Percentiles rank a stretch among this genome's conserved stretches.
Evolutionary conservation across 495 filamentous ascomycete genomes (phyloP).

Genomic region (Aspergillus biplanus): DNA sequence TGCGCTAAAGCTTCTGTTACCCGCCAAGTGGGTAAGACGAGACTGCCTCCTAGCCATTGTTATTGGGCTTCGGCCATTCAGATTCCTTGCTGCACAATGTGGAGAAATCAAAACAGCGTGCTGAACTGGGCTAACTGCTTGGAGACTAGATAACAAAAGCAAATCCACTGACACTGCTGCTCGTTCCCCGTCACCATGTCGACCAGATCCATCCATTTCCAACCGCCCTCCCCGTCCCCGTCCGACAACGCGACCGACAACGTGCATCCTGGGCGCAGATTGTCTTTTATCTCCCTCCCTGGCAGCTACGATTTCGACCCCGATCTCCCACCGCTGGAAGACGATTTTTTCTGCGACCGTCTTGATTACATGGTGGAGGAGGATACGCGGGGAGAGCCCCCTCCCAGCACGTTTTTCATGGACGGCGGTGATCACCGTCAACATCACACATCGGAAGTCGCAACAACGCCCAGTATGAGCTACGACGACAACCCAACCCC

Average conservation of each 20-base stretch:
- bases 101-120: conserved; percentile 40
- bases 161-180: conserved; percentile 12
- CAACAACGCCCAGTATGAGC: conserved; percentile 17
- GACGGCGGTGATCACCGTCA: conserved; percentile 18
- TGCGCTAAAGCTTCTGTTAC: conserved; percentile 16
- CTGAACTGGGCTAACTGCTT: conserved; percentile 14
- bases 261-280: conserved; percentile 31
- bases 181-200: conserved; percentile 42
- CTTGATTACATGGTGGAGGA: conserved; percentile 42
- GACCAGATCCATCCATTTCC: conserved; percentile 33
- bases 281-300: conserved; percentile 34
- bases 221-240: conserved; percentile 20
- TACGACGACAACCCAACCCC: conserved; percentile 17
- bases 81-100: conserved; percentile 24
- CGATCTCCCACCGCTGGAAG: conserved; percentile 41
- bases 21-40: conserved; percentile 26
- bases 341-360: conserved; percentile 37
- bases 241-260: conserved; percentile 26
- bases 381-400: conserved; percentile 35
- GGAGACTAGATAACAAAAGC: conserved; percentile 15
- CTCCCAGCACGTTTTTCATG: conserved; percentile 30
- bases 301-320: conserved; percentile 41
- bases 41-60: neutral
- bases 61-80: conserved; percentile 12
- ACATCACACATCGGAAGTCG: conserved; percentile 24